Evolutionary conservation across 371 early-diverging fungal genomes (phyloP), one percentile per base, ranked within the genome.

Genomic region (Mortierella sp.): DNA sequence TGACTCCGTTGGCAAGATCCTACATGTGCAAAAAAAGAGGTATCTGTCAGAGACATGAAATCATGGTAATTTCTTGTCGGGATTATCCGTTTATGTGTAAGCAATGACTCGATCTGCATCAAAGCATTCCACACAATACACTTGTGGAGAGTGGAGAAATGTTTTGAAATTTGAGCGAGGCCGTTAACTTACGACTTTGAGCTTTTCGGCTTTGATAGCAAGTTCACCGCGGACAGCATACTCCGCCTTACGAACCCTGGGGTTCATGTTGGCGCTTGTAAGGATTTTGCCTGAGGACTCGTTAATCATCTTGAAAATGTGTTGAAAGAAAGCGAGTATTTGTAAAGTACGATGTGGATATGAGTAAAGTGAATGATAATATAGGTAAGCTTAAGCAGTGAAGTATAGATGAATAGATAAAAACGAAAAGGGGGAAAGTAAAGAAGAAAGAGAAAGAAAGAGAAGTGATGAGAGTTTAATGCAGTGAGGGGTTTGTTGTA

Each of bases 161-260:
- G n/a, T n/a, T n/a, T 8, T 5, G 35, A 35, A 35, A 35, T 35
- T 24, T 24, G n/a, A 55, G 11, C 22, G n/a, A 5, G n/a, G 28
- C 26, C 12, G n/a, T n/a, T 12, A 22, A 67, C 68, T 68, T 72
- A 95, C 95, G 83, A 90, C 85, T 43, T 87, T 87, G 64, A 98
- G 85, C 70, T 92, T 86, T 66, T 99, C 99, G 28, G 97, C 97
- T 43, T 95, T 93, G 70, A 99, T 96, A 37, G 99, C 97, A 24
- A 97, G 86, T 64, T 93, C 97, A 39, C 99, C 99, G 66, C 99
- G 94, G 18, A 99, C 99, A 32, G 99, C 98, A 81, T 99, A 99
- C 80, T 98, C 95, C 67, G 94, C 94, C 24, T 88, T 85, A 66
- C 87, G 89, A 66, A 97, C 83, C 66, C 88, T 85, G 62, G 92